These are phyloP conservation scores for Wilcoxina mikolae DNA, from an alignment of 495 filamentous ascomycete genomes.

Conservation along the genomic window DNA sequence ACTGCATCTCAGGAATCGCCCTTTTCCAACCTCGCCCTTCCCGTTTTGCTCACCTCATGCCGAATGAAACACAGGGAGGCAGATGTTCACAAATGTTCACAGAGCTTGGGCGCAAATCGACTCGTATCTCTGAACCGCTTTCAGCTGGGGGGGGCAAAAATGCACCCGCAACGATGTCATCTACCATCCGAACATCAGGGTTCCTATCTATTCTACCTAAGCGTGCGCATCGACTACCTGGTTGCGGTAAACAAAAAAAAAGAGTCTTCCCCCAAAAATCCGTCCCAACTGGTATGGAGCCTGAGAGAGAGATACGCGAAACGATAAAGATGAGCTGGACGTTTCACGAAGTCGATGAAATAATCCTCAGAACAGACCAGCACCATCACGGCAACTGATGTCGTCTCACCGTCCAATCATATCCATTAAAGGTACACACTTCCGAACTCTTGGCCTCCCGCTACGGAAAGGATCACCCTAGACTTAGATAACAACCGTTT, in stretches of 20 bases:
- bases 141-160: neutral
- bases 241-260: neutral
- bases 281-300: neutral
- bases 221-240: neutral
- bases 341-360: too few relatives aligned
- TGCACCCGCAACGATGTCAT: neutral
- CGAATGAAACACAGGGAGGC: neutral
- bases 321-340: neutral
- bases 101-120: neutral
- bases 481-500: neutral
- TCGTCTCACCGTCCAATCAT: neutral
- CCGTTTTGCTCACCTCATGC: neutral
- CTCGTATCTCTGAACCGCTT: neutral
- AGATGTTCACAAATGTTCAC: neutral
- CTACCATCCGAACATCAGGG: neutral
- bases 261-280: neutral
- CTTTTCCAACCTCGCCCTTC: neutral
- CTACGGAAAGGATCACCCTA: too few relatives aligned
- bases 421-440: neutral
- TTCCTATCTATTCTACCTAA: neutral
- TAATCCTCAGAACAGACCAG: too few relatives aligned
- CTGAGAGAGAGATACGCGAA: neutral
- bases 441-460: neutral
- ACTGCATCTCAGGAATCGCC: conserved; percentile 1
- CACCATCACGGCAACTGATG: neutral